Conservation (phyloP, 2,329 filamentous ascomycete genomes). For the Claviceps spartinae region DNA sequence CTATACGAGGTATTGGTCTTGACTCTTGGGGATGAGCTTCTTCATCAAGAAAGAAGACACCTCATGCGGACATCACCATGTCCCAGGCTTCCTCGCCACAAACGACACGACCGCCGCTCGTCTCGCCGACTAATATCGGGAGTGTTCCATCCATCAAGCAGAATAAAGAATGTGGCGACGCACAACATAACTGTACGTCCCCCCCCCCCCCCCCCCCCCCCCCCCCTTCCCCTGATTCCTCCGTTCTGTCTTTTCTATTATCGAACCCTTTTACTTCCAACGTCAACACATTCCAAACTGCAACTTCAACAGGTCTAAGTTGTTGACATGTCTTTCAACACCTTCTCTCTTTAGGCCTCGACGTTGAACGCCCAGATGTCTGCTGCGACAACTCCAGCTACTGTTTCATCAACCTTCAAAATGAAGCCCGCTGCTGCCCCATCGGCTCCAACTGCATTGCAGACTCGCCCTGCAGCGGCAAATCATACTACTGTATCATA, state of each 20-base stretch:
- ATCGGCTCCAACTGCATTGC: constrained; percentile 27
- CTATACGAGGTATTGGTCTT: not conserved
- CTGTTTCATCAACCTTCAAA: constrained; percentile 27
- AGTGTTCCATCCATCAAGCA: constrained; percentile 13
- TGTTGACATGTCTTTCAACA: not conserved
- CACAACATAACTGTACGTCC: constrained; percentile 17
- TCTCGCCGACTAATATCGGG: not conserved
- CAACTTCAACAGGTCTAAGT: not conserved
- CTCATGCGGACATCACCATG: not conserved
- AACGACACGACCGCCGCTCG: not conserved
- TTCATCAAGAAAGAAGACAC: not conserved
- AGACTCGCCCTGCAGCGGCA: constrained; percentile 22
- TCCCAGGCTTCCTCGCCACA: not conserved
- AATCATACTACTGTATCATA: constrained; percentile 21
- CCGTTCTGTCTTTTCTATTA: not conserved
- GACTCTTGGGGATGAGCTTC: not conserved
- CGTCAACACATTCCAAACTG: too few species aligned
- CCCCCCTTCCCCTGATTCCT: not conserved
- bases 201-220: too few species aligned
- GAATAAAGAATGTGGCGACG: constrained; percentile 14
- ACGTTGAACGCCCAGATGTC: constrained; percentile 21
- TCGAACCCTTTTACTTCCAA: too few species aligned
- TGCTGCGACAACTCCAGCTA: constrained; percentile 33
- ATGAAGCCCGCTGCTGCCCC: constrained; percentile 26
- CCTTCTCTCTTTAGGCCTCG: constrained; percentile 22